A percentile compares a stretch with the other conserved stretches of the same genome.
These are phyloP conservation scores for Mrakia hoshinonis DNA, from an alignment of 768 basidiomycete species.

Conservation along the genomic window DNA sequence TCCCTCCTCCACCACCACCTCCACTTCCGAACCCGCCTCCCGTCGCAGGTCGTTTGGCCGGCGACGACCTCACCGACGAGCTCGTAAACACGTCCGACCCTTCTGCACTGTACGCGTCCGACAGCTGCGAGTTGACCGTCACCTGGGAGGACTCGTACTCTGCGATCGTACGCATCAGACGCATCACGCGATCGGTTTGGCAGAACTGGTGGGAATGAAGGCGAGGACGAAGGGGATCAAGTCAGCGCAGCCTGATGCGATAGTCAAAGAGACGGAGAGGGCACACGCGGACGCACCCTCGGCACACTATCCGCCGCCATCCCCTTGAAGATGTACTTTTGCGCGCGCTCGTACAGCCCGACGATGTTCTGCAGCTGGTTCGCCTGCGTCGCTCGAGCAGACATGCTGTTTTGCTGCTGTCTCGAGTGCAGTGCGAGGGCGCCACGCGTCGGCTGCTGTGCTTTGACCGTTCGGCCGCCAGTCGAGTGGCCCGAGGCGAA, in stretches of 20 bases:
- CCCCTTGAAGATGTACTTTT: conserved; percentile 76
- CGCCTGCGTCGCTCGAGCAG: conserved; percentile 68
- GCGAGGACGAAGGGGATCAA: neutral
- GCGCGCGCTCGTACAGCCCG: conserved; percentile 85
- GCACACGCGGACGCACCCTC: conserved; percentile 46
- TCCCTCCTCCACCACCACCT: no score
- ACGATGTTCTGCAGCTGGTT: conserved; percentile 93
- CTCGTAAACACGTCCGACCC: no score
- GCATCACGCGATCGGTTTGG: conserved; percentile 3
- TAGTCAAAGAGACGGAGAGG: neutral
- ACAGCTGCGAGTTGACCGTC: no score
- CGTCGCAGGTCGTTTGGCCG: no score
- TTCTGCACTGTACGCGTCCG: no score
- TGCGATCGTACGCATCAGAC: neutral
- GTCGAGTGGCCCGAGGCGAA: neutral
- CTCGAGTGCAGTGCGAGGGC: neutral
- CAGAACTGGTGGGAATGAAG: neutral
- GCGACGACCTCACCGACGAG: no score
- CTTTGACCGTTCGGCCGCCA: conserved; percentile 64
- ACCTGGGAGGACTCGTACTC: conserved; percentile 3
- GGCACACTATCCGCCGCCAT: conserved; percentile 98
- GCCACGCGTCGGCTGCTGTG: conserved; percentile 45
- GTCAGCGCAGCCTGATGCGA: neutral
- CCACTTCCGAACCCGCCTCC: no score
- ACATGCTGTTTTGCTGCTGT: conserved; percentile 42